Conservation (phyloP, 345 rosid species). For the Mangifera indica region DNA sequence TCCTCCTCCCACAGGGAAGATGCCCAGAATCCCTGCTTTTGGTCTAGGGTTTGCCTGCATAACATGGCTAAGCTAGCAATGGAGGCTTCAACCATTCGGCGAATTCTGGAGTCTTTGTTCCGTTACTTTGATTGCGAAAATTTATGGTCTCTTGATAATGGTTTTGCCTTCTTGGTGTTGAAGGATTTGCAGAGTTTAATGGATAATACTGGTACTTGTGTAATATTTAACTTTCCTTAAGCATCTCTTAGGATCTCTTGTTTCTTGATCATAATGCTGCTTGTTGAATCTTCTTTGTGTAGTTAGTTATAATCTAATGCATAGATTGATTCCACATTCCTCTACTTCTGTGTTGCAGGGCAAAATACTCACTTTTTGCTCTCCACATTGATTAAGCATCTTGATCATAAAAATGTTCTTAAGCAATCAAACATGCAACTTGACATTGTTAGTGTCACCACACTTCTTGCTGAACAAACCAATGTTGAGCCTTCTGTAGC, state of each 20-base stretch:
- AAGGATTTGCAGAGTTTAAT: conserved; percentile 85
- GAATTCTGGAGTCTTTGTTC: conserved; percentile 86
- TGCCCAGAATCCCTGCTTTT: conserved; percentile 73
- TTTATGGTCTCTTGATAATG: conserved; percentile 74
- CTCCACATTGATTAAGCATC: conserved; percentile 87
- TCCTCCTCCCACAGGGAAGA: conserved; percentile 56
- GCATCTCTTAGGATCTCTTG: neutral
- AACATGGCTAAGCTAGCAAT: conserved; percentile 94
- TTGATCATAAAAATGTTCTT: conserved; percentile 87
- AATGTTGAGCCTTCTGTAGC: conserved; percentile 70
- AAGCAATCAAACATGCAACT: conserved; percentile 78
- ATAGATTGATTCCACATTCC: conserved; percentile 10
- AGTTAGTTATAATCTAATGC: conserved; percentile 7
- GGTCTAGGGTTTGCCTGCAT: conserved; percentile 90
- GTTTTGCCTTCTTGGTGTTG: conserved; percentile 75
- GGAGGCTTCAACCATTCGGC: conserved; percentile 87
- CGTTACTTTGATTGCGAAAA: conserved; percentile 71
- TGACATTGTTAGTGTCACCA: conserved; percentile 69
- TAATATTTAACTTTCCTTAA: conserved; percentile 13
- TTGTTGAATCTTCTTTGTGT: neutral
- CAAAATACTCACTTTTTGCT: conserved; percentile 82
- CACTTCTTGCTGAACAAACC: conserved; percentile 67
- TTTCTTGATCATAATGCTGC: conserved; percentile 11
- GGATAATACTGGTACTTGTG: conserved; percentile 68
- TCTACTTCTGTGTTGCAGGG: conserved; percentile 49